Conservation (phyloP, 2,329 filamentous ascomycete species). For the Cercospora berteroae region DNA sequence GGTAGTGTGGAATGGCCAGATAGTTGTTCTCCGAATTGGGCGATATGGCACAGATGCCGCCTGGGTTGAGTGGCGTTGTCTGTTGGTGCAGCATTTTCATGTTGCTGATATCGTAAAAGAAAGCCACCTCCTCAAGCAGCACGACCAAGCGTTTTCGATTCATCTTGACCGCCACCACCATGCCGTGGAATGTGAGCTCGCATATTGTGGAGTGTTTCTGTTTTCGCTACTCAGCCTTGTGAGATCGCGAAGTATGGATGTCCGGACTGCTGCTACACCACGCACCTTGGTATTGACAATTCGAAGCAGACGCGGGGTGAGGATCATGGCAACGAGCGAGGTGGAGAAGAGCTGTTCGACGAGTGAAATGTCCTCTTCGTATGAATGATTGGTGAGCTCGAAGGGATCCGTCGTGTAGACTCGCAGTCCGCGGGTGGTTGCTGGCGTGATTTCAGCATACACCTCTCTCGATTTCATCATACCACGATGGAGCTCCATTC, state of each 20-base stretch:
- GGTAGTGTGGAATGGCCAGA: slow-evolving; percentile 86
- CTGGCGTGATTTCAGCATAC: slow-evolving; percentile 45
- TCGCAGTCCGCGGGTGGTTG: slow-evolving; percentile 89
- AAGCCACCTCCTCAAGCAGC: slow-evolving; percentile 92
- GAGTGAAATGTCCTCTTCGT: slow-evolving; percentile 85
- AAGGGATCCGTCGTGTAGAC: slow-evolving; percentile 98
- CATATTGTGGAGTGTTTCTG: slow-evolving; percentile 82
- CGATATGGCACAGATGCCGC: slow-evolving; percentile 81
- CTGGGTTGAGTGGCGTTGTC: slow-evolving; percentile 87
- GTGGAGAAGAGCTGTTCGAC: slow-evolving; percentile 99
- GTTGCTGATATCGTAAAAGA: slow-evolving; percentile 97
- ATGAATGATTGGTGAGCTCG: slow-evolving; percentile 88
- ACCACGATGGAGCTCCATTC: neutral
- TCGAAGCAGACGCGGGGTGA: slow-evolving; percentile 86
- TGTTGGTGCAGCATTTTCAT: slow-evolving; percentile 95
- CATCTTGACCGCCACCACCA: slow-evolving; percentile 86
- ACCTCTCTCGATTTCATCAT: slow-evolving; percentile 5
- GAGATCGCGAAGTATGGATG: slow-evolving; percentile 11
- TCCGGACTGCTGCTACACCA: slow-evolving; percentile 17
- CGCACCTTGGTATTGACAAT: slow-evolving; percentile 95
- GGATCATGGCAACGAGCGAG: slow-evolving; percentile 87
- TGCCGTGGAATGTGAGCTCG: slow-evolving; percentile 97
- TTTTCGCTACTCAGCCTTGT: slow-evolving; percentile 25
- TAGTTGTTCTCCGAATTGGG: slow-evolving; percentile 95
- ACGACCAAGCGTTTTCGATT: slow-evolving; percentile 94